phyloP scores from a whole-genome alignment of 2,329 filamentous ascomycete species.

The Aspergillus niger region DNA sequence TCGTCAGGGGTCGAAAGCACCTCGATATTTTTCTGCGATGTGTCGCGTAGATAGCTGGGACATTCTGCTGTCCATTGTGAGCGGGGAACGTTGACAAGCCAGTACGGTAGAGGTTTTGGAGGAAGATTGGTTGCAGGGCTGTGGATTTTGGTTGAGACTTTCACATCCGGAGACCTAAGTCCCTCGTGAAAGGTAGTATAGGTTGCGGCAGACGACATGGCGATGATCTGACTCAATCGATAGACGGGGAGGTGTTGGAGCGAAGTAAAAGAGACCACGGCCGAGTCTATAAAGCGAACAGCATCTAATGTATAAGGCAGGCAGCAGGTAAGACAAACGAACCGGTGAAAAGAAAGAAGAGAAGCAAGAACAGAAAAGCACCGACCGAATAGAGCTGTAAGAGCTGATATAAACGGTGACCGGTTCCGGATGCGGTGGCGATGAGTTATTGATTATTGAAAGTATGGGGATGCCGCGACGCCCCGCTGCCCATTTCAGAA shows the following conservation, averaged over 20 bases:
- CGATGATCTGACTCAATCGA: background rate
- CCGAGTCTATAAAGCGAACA: background rate
- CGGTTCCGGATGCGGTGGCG: background rate
- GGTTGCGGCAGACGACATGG: slow-evolving; percentile 20
- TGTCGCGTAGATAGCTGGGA: slow-evolving; percentile 67
- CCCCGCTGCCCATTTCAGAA: slow-evolving; percentile 17
- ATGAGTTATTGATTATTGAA: slow-evolving; percentile 12
- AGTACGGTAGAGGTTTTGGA: slow-evolving; percentile 61
- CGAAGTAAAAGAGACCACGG: slow-evolving; percentile 10
- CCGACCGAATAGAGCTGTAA: background rate
- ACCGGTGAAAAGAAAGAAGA: background rate
- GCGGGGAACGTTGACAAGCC: slow-evolving; percentile 76
- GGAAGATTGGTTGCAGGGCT: slow-evolving; percentile 12
- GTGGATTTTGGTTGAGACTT: slow-evolving; percentile 15
- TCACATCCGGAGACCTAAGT: slow-evolving; percentile 20
- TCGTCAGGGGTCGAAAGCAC: slow-evolving; percentile 73
- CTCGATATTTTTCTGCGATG: slow-evolving; percentile 66
- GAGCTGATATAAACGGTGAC: background rate
- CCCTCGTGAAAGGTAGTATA: slow-evolving; percentile 29
- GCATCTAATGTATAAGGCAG: background rate
- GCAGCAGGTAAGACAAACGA: background rate
- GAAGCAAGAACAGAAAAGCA: background rate
- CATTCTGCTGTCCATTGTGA: slow-evolving; percentile 65
- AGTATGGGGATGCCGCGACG: slow-evolving; percentile 14
- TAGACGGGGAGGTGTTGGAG: background rate